Conservation (phyloP, 441 rosid genomes). For the Sinapis alba region DNA sequence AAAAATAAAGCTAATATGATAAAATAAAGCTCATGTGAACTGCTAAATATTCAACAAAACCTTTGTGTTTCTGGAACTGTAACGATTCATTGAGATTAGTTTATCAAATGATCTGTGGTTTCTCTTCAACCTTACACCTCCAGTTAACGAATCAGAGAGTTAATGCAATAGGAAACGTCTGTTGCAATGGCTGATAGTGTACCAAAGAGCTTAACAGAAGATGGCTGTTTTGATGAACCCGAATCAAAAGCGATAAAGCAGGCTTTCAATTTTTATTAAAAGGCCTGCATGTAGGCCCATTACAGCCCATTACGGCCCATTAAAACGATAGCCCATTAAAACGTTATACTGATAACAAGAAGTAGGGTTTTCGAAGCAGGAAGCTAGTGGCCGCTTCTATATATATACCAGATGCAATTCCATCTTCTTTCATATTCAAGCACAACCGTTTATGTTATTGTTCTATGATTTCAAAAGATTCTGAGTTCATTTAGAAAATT, state of each 20-base stretch:
- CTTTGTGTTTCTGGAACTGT: no score
- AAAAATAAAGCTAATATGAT: no score
- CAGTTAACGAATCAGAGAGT: not conserved
- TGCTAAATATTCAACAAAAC: no score
- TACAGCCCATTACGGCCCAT: not conserved
- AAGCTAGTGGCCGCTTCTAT: conserved; percentile 12
- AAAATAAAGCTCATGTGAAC: no score
- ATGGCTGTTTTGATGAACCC: not conserved
- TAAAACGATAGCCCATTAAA: not conserved
- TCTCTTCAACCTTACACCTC: conserved; percentile 4
- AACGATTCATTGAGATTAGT: no score
- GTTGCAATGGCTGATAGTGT: not conserved
- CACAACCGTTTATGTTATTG: not conserved
- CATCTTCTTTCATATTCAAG: not conserved
- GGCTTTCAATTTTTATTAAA: not conserved
- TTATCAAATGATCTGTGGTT: no score
- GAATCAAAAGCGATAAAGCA: not conserved
- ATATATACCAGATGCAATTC: not conserved
- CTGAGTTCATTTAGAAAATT: not conserved
- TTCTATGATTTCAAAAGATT: not conserved
- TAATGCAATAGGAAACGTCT: not conserved
- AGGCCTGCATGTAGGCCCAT: not conserved
- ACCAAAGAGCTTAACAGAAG: no score
- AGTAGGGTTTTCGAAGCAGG: conserved; percentile 31
- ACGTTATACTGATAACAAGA: not conserved